phyloP scores from a whole-genome alignment of 768 basidiomycete species.

The Tubosaeta sp. region DNA sequence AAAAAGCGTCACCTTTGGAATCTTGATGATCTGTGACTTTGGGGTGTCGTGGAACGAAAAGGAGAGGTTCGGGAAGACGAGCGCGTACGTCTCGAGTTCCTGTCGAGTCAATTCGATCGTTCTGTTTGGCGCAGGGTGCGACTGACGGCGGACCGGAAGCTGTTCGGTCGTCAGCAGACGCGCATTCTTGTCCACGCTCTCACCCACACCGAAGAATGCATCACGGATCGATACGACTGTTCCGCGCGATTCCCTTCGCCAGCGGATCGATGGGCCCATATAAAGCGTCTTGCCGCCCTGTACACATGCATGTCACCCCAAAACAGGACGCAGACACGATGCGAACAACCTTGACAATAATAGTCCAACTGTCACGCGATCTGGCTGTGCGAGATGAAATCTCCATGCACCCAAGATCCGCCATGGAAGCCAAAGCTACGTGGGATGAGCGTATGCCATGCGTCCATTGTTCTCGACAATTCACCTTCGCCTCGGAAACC shows the following conservation, averaged over 20 bases:
- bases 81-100: slow-evolving; percentile 68
- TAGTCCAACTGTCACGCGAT: slow-evolving; percentile 65
- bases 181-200: not conserved
- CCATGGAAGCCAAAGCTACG: slow-evolving; percentile 79
- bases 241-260: slow-evolving; percentile 69
- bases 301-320: not conserved
- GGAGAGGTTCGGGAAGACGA: slow-evolving; percentile 66
- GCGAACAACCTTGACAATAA: slow-evolving; percentile 66
- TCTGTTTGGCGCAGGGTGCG: slow-evolving; percentile 56
- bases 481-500: slow-evolving; percentile 94
- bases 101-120: slow-evolving; percentile 66
- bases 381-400: slow-evolving; percentile 69
- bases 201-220: slow-evolving; percentile 80
- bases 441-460: slow-evolving; percentile 7
- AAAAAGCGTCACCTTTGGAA: slow-evolving; percentile 55
- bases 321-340: not conserved
- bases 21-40: slow-evolving; percentile 46
- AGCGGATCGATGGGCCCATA: slow-evolving; percentile 67
- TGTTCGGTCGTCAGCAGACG: slow-evolving; percentile 27
- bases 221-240: slow-evolving; percentile 84
- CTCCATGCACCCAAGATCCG: slow-evolving; percentile 75
- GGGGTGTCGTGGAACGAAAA: slow-evolving; percentile 64
- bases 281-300: slow-evolving; percentile 69
- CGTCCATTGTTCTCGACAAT: not conserved
- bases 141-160: slow-evolving; percentile 77